Evolutionary conservation across 495 filamentous ascomycete species (phyloP).

Genomic region (Collariella sp.): DNA sequence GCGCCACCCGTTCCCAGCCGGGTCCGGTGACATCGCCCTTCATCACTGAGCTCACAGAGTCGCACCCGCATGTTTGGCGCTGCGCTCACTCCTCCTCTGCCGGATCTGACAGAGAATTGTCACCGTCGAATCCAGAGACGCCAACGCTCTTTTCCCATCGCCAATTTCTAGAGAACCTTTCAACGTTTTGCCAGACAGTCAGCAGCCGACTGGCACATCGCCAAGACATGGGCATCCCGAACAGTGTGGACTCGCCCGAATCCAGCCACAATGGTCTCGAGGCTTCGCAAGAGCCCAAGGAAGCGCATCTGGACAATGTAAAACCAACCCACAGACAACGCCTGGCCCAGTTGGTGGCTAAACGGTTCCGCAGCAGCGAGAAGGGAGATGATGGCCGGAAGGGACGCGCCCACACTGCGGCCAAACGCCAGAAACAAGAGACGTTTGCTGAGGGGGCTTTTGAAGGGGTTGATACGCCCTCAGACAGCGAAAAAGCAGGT

Average conservation of each 20-base stretch:
- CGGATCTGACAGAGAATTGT: no score
- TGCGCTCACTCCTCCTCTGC: no score
- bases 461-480: no score
- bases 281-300: slow-evolving; percentile 4
- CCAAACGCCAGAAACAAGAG: background rate
- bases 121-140: no score
- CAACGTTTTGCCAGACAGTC: background rate
- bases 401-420: background rate
- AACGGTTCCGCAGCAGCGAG: slow-evolving; percentile 6
- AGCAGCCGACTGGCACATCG: no score
- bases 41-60: no score
- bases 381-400: background rate
- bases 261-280: slow-evolving; percentile 3
- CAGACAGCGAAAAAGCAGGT: background rate
- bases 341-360: background rate
- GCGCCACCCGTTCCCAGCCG: no score
- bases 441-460: no score
- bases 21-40: no score
- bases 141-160: no score
- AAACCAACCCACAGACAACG: slow-evolving; percentile 2
- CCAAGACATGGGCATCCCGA: slow-evolving; percentile 2
- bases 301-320: slow-evolving; percentile 12
- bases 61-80: no score
- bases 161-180: no score
- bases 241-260: slow-evolving; percentile 3